Base-by-base conservation (phyloP, 2,329 filamentous ascomycete species). In the Trichoderma asperellum region DNA sequence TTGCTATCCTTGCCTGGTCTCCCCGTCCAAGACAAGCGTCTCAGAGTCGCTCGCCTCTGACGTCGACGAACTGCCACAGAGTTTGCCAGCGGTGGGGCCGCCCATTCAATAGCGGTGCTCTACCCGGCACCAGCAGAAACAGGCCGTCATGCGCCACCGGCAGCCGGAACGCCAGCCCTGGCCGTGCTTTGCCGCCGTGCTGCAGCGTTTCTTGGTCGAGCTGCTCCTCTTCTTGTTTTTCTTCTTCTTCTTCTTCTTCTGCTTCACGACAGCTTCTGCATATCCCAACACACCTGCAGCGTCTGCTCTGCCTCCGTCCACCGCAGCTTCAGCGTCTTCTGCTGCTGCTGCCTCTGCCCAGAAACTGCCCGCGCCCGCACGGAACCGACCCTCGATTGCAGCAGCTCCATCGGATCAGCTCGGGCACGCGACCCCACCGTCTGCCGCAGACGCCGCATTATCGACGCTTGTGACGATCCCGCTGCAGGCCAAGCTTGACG, bases 401-500 rank as follows among this genome's bases (percentile, higher is more conserved):
- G 5, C 37, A 37, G 37, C 55, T n/a, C 43, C 64, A 12, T 47
- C 64, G 37, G 63, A 53, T 43, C 43, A 47, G 49, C 62, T 43
- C 52, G 62, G 62, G 52, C 40, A 47, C 34, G 62, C 55, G 35
- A 57, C 66, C 4, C 63, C 63, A 66, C 63, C 35, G n/a, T 29
- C 57, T 37, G 43, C 68, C 63, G 49, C 62, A 52, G 4, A 6
- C 62, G 58, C 34, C 71, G 59, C 47, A 70, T 59, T 63, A 73
- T 64, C 43, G 14, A 27, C 49, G 40, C 52, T 37, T 34, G 40
- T 32, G 18, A 24, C 27, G 8, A 14, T 59, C 12, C 34, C 18
- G 11, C n/a, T 32, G 29, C 52, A 16, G 4, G 11, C 53, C 16
- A 29, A 32, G 56, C n/a, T 35, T 5, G 29, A 52, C 29, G 18